These are phyloP conservation scores for Ephemerocybe angulata DNA, from an alignment of 768 basidiomycete species.

Conservation along the genomic window DNA sequence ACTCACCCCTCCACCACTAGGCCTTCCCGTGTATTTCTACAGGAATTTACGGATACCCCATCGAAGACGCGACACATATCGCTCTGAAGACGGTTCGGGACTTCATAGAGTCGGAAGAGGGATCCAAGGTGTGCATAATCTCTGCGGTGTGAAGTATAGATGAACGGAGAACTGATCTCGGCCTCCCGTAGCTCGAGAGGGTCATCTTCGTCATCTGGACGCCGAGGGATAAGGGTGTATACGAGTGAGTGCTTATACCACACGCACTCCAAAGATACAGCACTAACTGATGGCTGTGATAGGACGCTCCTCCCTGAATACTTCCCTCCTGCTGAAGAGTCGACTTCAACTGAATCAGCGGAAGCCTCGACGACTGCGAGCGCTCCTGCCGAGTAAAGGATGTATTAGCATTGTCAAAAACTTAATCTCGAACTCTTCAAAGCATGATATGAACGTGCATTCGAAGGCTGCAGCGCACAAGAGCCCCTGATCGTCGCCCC, in stretches of 20 bases:
- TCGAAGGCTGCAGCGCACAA: too few relatives aligned
- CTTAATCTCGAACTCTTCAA: background rate
- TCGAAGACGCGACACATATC: conserved; percentile 65
- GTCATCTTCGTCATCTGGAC: conserved; percentile 76
- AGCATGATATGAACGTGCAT: too few relatives aligned
- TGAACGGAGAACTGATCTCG: background rate
- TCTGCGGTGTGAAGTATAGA: background rate
- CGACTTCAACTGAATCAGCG: too few relatives aligned
- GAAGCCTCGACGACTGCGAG: too few relatives aligned
- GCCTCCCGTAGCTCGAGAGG: conserved; percentile 50
- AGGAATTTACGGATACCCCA: conserved; percentile 75
- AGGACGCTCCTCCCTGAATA: conserved; percentile 57
- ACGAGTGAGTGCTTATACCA: conserved; percentile 47
- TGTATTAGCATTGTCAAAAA: too few relatives aligned
- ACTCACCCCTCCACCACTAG: conserved; percentile 32
- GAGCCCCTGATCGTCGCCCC: too few relatives aligned
- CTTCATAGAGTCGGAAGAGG: conserved; percentile 52
- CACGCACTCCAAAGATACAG: too few relatives aligned
- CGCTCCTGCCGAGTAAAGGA: too few relatives aligned
- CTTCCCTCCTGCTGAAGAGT: conserved; percentile 42
- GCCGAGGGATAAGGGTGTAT: conserved; percentile 57
- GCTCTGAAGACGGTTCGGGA: conserved; percentile 57
- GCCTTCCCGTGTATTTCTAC: conserved; percentile 82
- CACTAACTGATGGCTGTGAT: too few relatives aligned
- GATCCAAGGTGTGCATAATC: conserved; percentile 36